Evolutionary conservation across 768 basidiomycete genomes (phyloP).

Genomic region (Scleroderma citrinum): DNA sequence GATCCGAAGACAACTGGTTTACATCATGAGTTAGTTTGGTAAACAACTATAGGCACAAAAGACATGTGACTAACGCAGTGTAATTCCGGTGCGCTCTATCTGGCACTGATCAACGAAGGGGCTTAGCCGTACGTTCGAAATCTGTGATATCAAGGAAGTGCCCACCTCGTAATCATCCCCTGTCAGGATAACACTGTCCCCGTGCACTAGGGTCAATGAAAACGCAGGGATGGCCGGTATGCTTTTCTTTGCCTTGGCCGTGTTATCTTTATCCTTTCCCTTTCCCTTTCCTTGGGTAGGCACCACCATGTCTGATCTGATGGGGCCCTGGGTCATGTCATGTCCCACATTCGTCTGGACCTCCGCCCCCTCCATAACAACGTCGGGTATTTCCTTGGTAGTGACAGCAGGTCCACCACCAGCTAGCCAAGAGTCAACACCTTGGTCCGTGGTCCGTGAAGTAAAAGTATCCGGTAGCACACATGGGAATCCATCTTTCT

Average conservation of each 20-base stretch:
- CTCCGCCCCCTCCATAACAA: no score
- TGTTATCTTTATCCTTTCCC: slow-evolving; percentile 12
- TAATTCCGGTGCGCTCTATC: slow-evolving; percentile 25
- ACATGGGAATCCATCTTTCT: no score
- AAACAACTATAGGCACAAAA: neutral
- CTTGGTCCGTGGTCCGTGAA: no score
- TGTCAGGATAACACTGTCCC: slow-evolving; percentile 31
- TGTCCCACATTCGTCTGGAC: no score
- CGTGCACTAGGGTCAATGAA: slow-evolving; percentile 33
- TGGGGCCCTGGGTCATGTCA: neutral
- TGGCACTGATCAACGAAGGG: slow-evolving; percentile 14
- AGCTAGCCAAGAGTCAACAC: no score
- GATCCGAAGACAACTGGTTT: slow-evolving; percentile 23
- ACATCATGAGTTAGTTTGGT: slow-evolving; percentile 5
- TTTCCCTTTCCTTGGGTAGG: neutral
- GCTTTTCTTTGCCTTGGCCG: slow-evolving; percentile 10
- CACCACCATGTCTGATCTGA: slow-evolving; percentile 1
- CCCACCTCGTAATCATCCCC: slow-evolving; percentile 39
- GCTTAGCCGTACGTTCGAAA: slow-evolving; percentile 2
- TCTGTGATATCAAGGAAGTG: slow-evolving; percentile 4
- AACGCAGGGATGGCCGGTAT: slow-evolving; percentile 14
- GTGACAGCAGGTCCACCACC: no score
- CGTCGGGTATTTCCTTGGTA: no score
- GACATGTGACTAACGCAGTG: slow-evolving; percentile 19
- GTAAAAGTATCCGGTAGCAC: no score